Evolutionary conservation across 2,329 filamentous ascomycete species (phyloP).

Genomic region (Calonectria multiphialidica): DNA sequence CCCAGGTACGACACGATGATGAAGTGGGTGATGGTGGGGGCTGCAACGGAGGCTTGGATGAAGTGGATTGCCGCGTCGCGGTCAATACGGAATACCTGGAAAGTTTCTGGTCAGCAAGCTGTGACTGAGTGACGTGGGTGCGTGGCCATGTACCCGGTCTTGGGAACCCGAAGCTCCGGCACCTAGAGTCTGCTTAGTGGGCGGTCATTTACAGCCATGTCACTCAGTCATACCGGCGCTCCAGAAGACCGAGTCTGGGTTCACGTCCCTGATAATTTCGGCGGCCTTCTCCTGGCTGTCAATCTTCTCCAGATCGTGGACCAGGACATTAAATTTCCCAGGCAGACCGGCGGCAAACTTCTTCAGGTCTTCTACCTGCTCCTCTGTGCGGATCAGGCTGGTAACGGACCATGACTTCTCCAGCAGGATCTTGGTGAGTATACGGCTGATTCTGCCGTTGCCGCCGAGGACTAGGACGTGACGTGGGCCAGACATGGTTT

Average conservation of each 20-base stretch:
- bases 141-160: slow-evolving; percentile 43
- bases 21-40: slow-evolving; percentile 62
- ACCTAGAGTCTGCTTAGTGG: slow-evolving; percentile 28
- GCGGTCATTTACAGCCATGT: not conserved
- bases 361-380: slow-evolving; percentile 72
- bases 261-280: slow-evolving; percentile 67
- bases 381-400: slow-evolving; percentile 76
- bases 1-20: slow-evolving; percentile 70
- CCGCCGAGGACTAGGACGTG: slow-evolving; percentile 79
- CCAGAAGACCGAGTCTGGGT: slow-evolving; percentile 74
- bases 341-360: slow-evolving; percentile 65
- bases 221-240: slow-evolving; percentile 57
- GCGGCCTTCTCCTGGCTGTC: slow-evolving; percentile 66
- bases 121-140: not conserved
- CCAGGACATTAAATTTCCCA: slow-evolving; percentile 72
- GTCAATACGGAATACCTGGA: slow-evolving; percentile 41
- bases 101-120: slow-evolving; percentile 16
- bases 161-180: slow-evolving; percentile 53
- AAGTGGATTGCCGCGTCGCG: slow-evolving; percentile 43
- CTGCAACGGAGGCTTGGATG: slow-evolving; percentile 36
- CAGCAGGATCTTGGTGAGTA: slow-evolving; percentile 78
- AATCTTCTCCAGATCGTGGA: slow-evolving; percentile 77
- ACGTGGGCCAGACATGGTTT: slow-evolving; percentile 33
- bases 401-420: slow-evolving; percentile 78
- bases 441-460: slow-evolving; percentile 79